Percentiles rank a stretch among this genome's conserved stretches.
These are phyloP conservation scores for Chlamydomonas eustigma DNA, from an alignment of 139 green algal genomes.

Conservation along the genomic window DNA sequence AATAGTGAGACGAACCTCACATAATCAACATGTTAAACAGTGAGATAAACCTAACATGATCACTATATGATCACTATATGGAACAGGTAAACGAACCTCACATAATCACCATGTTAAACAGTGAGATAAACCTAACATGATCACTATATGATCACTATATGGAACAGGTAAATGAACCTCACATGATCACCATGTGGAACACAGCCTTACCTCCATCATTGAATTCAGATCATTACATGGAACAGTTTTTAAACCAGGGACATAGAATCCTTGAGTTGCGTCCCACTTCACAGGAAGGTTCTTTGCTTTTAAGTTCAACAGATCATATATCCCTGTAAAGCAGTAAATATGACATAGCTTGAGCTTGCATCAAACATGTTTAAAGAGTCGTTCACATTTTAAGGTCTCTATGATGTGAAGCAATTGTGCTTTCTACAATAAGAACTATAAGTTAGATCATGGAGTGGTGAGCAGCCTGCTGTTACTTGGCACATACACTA, in stretches of 20 bases:
- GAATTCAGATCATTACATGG: not conserved
- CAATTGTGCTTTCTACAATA: not conserved
- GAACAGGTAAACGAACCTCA: too few species aligned
- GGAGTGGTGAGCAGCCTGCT: not conserved
- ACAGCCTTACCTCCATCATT: constrained; percentile 21
- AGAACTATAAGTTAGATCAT: not conserved
- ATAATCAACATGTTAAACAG: too few species aligned
- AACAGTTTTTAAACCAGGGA: constrained; percentile 59
- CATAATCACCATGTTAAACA: too few species aligned
- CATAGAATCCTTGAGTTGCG: constrained; percentile 65
- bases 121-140: too few species aligned
- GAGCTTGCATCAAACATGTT: too few species aligned
- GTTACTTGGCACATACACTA: not conserved
- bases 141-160: too few species aligned
- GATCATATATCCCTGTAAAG: constrained; percentile 62
- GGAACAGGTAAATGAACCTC: too few species aligned
- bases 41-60: too few species aligned
- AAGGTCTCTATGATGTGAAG: not conserved
- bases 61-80: too few species aligned
- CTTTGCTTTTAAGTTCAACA: constrained; percentile 47
- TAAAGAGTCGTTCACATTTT: too few species aligned
- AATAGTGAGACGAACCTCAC: too few species aligned
- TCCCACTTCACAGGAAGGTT: constrained; percentile 77
- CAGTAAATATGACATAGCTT: not conserved
- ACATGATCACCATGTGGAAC: too few species aligned